A percentile compares a stretch with the other conserved stretches of the same genome.
Evolutionary conservation across 2,329 filamentous ascomycete species (phyloP).

Genomic region (Hymenoscyphus occultus): DNA sequence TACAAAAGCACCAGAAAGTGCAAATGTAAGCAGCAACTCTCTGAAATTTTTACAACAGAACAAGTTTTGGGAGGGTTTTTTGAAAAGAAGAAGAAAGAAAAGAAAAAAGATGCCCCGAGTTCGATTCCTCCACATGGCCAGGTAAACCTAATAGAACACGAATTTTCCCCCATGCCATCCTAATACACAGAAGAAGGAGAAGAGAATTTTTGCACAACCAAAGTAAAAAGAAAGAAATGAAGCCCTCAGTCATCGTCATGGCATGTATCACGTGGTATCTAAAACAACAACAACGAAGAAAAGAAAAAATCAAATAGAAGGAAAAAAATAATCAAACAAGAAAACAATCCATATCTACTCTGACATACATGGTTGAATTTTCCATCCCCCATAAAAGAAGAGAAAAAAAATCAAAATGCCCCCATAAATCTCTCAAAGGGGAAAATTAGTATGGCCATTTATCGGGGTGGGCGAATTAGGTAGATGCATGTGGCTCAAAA

Average conservation of each 20-base stretch:
- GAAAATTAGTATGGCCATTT: background rate
- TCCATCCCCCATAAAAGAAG: background rate
- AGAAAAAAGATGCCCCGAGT: too few species aligned
- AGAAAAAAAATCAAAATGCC: background rate
- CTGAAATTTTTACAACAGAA: too few species aligned
- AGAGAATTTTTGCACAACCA: background rate
- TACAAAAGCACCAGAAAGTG: too few species aligned
- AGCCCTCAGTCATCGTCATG: background rate
- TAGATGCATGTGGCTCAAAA: background rate
- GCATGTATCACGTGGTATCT: slow-evolving; percentile 1
- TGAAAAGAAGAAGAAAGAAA: too few species aligned
- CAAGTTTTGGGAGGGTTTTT: too few species aligned
- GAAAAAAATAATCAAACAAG: background rate
- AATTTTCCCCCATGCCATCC: background rate
- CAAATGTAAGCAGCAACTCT: too few species aligned
- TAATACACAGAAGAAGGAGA: background rate
- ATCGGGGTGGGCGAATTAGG: background rate
- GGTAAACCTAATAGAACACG: too few species aligned
- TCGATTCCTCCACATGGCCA: too few species aligned
- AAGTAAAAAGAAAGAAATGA: background rate
- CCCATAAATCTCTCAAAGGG: background rate
- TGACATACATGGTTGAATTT: background rate
- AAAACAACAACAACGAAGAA: background rate
- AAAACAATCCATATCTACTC: background rate
- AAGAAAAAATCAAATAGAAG: background rate